These are phyloP conservation scores for Mucor mucedo DNA, from an alignment of 371 early-diverging fungal genomes.

Conservation along the genomic window DNA sequence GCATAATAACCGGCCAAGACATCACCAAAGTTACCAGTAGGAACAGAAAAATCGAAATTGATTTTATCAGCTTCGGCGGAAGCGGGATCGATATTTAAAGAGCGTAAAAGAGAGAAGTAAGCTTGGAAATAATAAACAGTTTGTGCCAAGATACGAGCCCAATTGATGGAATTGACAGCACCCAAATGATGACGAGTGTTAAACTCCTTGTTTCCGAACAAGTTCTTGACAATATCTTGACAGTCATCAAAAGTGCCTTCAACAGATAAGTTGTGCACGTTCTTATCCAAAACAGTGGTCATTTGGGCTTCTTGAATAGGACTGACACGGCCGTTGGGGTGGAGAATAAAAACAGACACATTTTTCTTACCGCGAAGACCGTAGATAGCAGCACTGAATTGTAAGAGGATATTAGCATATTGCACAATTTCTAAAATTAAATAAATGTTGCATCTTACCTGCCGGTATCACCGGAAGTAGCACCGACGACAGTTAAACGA, in stretches of 20 bases:
- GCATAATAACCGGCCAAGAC: conserved; percentile 95
- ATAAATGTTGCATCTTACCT: conserved; percentile 45
- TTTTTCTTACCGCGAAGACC: conserved; percentile 93
- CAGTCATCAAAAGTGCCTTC: conserved; percentile 97
- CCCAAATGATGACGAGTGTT: conserved; percentile 80
- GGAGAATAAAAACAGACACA: conserved; percentile 91
- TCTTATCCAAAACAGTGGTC: conserved; percentile 92
- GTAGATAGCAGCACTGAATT: conserved; percentile 92
- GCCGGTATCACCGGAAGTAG: conserved; percentile 98
- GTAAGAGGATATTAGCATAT: background rate
- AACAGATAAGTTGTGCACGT: conserved; percentile 92
- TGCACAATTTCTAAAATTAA: background rate
- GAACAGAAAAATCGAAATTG: conserved; percentile 84
- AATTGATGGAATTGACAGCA: conserved; percentile 98
- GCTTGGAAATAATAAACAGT: conserved; percentile 95
- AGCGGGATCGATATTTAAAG: conserved; percentile 59
- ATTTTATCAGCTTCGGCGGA: conserved; percentile 53
- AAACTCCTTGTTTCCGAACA: conserved; percentile 85
- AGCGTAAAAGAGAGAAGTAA: conserved; percentile 75
- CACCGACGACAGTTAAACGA: conserved; percentile 92
- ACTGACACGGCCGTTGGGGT: conserved; percentile 89
- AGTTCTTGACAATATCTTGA: conserved; percentile 92
- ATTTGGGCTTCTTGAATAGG: conserved; percentile 97
- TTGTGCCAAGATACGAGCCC: conserved; percentile 97
- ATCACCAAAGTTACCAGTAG: conserved; percentile 99